Percentiles rank a stretch among this genome's conserved stretches.
Evolutionary conservation across 805 yeast genomes (phyloP).

Genomic region (Wickerhamomyces xylosicus): DNA sequence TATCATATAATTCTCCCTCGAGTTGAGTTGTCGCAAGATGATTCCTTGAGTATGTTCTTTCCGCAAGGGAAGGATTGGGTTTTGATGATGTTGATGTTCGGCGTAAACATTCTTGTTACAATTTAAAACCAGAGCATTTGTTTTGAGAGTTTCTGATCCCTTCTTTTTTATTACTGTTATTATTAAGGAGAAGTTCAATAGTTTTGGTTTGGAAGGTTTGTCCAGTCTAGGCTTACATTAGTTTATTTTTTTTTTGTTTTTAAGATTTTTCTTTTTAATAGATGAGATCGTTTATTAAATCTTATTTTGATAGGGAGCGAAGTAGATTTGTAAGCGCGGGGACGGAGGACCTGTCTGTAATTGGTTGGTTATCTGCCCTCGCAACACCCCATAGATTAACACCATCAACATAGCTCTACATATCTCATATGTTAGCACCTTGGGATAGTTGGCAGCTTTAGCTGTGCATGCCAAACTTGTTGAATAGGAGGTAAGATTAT

Average conservation of each 20-base stretch:
- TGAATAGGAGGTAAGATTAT: too few relatives aligned
- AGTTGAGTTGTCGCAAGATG: conserved; percentile 13
- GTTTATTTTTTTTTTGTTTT: too few relatives aligned
- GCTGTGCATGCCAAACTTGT: too few relatives aligned
- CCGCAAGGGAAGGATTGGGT: conserved; percentile 15
- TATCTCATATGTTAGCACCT: too few relatives aligned
- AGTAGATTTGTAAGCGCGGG: too few relatives aligned
- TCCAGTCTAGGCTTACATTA: too few relatives aligned
- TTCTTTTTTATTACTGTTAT: not conserved
- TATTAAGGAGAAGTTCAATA: too few relatives aligned
- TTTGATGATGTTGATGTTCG: conserved; percentile 20
- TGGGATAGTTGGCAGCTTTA: too few relatives aligned
- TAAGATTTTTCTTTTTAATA: not conserved
- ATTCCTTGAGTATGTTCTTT: conserved; percentile 3
- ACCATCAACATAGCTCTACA: too few relatives aligned
- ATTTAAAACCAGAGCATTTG: conserved; percentile 12
- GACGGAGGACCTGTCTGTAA: too few relatives aligned
- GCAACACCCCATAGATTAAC: too few relatives aligned
- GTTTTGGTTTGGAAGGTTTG: not conserved
- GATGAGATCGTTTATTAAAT: not conserved
- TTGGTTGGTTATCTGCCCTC: not conserved
- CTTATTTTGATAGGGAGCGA: too few relatives aligned
- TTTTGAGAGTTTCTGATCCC: conserved; percentile 21
- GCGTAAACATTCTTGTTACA: conserved; percentile 23
- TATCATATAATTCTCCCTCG: conserved; percentile 18